These are phyloP conservation scores for Kwoniella newhampshirensis DNA, from an alignment of 768 basidiomycete species.

Conservation along the genomic window DNA sequence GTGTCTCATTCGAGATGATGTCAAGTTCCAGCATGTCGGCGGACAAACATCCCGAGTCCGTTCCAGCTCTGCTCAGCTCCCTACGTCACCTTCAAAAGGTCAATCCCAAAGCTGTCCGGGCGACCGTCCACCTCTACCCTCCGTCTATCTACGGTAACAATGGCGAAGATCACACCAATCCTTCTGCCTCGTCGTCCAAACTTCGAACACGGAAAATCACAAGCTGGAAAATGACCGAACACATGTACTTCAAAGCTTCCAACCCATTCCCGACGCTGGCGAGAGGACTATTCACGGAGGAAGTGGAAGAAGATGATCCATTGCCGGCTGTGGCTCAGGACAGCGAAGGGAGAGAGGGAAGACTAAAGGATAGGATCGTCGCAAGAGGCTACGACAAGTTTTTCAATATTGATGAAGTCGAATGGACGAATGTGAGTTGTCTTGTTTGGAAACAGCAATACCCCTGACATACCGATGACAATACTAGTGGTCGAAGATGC, in stretches of 20 bases:
- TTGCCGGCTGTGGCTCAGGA: conserved; percentile 23
- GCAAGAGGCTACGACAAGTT: conserved; percentile 97
- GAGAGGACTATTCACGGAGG: conserved; percentile 75
- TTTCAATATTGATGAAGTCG: conserved; percentile 95
- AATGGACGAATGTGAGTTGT: conserved; percentile 79
- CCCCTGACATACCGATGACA: too few species aligned
- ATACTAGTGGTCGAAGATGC: conserved; percentile 74
- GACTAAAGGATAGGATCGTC: conserved; percentile 61
- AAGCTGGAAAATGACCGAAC: conserved; percentile 98
- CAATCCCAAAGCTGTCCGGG: conserved; percentile 46
- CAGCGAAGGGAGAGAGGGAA: conserved; percentile 29
- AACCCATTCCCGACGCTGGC: conserved; percentile 95
- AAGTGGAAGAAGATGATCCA: conserved; percentile 29
- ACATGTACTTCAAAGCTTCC: conserved; percentile 84
- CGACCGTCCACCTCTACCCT: conserved; percentile 44
- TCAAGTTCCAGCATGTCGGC: conserved; percentile 11
- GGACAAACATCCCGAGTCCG: conserved; percentile 34
- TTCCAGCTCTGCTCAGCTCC: conserved; percentile 25
- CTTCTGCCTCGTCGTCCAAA: background rate
- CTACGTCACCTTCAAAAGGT: conserved; percentile 26
- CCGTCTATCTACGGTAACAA: conserved; percentile 29
- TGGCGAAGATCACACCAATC: conserved; percentile 2
- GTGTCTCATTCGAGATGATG: too few species aligned
- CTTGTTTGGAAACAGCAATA: too few species aligned
- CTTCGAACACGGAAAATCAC: conserved; percentile 56